These are phyloP conservation scores for Phoma sp. DNA, from an alignment of 2,329 filamentous ascomycete genomes.

Conservation along the genomic window DNA sequence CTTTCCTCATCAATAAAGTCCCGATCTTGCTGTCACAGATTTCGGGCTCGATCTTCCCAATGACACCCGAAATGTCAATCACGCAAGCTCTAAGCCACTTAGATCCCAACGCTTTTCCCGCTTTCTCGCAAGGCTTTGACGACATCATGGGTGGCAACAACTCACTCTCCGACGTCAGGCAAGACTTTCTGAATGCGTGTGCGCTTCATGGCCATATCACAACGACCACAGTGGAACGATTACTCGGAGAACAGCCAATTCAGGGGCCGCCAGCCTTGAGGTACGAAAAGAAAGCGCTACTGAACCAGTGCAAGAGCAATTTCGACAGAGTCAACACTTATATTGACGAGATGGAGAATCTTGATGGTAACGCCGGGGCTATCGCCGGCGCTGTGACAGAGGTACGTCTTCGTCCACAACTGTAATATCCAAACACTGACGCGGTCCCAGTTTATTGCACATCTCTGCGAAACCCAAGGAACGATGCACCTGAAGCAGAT, in stretches of 20 bases:
- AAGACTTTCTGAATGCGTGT: slow-evolving; percentile 89
- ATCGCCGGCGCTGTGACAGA: slow-evolving; percentile 72
- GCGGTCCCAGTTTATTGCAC: slow-evolving; percentile 64
- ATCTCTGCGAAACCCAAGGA: slow-evolving; percentile 73
- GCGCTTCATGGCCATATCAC: slow-evolving; percentile 85
- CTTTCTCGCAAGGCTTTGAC: slow-evolving; percentile 68
- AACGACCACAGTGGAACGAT: slow-evolving; percentile 75
- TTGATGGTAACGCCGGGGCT: slow-evolving; percentile 89
- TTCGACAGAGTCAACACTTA: slow-evolving; percentile 76
- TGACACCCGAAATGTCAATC: slow-evolving; percentile 69
- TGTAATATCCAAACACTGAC: slow-evolving; percentile 8
- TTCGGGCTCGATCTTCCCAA: slow-evolving; percentile 62
- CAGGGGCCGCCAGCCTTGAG: slow-evolving; percentile 76
- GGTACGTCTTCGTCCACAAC: slow-evolving; percentile 24
- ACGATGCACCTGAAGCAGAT: slow-evolving; percentile 80
- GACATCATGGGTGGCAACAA: slow-evolving; percentile 61
- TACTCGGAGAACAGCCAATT: slow-evolving; percentile 85
- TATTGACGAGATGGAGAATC: slow-evolving; percentile 81
- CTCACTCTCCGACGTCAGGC: slow-evolving; percentile 70
- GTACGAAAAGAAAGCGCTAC: slow-evolving; percentile 77
- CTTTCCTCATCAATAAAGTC: slow-evolving; percentile 81
- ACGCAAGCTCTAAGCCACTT: slow-evolving; percentile 69
- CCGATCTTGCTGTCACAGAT: slow-evolving; percentile 66
- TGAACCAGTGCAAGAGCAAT: slow-evolving; percentile 78
- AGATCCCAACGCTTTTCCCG: slow-evolving; percentile 67